Evolutionary conservation across 2,329 filamentous ascomycete genomes (phyloP).

Genomic region (Diaporthe batatas): DNA sequence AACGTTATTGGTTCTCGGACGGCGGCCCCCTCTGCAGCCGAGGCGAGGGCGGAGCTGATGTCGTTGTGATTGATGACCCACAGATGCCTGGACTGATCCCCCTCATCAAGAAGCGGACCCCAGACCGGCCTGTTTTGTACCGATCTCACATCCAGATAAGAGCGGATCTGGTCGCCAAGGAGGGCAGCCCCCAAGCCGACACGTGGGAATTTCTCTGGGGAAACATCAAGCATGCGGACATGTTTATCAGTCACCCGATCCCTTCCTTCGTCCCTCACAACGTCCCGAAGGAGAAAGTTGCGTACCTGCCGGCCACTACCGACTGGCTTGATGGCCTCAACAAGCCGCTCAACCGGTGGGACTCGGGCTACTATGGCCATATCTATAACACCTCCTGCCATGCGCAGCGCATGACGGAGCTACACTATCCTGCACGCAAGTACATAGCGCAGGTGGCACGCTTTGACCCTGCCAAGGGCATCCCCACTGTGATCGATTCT

Average conservation of each 20-base stretch:
- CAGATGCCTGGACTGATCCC: constrained; percentile 87
- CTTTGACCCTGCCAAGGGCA: constrained; percentile 87
- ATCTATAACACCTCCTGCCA: constrained; percentile 76
- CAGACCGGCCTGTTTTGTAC: constrained; percentile 82
- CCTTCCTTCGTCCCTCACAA: constrained; percentile 78
- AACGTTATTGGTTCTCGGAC: constrained; percentile 78
- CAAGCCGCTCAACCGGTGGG: constrained; percentile 79
- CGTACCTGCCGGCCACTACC: constrained; percentile 83
- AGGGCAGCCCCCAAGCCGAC: constrained; percentile 76
- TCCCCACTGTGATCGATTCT: constrained; percentile 80
- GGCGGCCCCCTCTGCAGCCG: constrained; percentile 76
- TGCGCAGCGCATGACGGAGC: constrained; percentile 70
- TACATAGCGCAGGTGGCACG: constrained; percentile 87
- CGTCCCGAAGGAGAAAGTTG: constrained; percentile 75
- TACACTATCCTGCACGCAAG: constrained; percentile 71
- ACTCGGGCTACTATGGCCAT: constrained; percentile 79
- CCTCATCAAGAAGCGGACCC: constrained; percentile 78
- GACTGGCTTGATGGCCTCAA: constrained; percentile 89
- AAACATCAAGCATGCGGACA: constrained; percentile 77
- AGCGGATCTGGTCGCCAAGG: constrained; percentile 75
- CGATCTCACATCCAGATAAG: constrained; percentile 88
- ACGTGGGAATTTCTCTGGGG: constrained; percentile 83
- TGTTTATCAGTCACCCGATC: constrained; percentile 88
- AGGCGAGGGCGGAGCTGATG: constrained; percentile 78
- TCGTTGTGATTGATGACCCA: constrained; percentile 85